A percentile compares a stretch with the other conserved stretches of the same genome.
Conservation (phyloP, 164 flowering plant genomes). For the Kalanchoe fedtschenkoi region DNA sequence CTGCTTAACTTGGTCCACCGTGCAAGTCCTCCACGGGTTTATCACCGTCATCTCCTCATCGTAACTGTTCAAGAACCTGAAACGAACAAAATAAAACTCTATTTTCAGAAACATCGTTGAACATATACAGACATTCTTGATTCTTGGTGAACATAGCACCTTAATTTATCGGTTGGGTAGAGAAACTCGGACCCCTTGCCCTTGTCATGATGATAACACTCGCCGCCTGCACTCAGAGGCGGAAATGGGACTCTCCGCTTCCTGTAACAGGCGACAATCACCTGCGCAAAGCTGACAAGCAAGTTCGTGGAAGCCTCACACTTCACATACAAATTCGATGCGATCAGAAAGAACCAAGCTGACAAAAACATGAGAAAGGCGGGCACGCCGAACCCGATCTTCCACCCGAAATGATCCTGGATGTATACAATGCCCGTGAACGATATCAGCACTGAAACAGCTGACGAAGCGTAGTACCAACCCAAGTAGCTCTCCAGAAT, state of each 20-base stretch:
- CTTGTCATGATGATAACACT: constrained; percentile 24
- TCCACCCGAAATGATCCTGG: constrained; percentile 64
- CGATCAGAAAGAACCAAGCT: constrained; percentile 31
- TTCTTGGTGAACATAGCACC: too few species aligned
- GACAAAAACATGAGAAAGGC: constrained; percentile 44
- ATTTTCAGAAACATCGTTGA: too few species aligned
- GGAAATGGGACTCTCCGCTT: constrained; percentile 33
- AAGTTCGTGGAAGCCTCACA: constrained; percentile 26
- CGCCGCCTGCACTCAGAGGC: constrained; percentile 9
- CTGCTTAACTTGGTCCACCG: constrained; percentile 52
- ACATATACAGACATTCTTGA: too few species aligned
- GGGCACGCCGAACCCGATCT: constrained; percentile 58
- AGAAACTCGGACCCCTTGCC: constrained; percentile 21
- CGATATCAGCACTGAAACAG: constrained; percentile 32
- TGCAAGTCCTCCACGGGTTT: constrained; percentile 46
- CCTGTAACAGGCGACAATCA: constrained; percentile 34
- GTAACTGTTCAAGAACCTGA: too few species aligned
- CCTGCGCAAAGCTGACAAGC: constrained; percentile 44
- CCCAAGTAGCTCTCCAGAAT: constrained; percentile 45
- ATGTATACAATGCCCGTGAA: constrained; percentile 55
- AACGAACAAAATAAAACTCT: too few species aligned
- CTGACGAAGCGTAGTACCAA: constrained; percentile 52
- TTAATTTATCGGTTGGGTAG: constrained; percentile 34
- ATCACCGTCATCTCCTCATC: constrained; percentile 26
- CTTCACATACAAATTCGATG: constrained; percentile 37